Evolutionary conservation across 352 stramenopile species (phyloP).

Genomic region (Thraustotheca clavata): DNA sequence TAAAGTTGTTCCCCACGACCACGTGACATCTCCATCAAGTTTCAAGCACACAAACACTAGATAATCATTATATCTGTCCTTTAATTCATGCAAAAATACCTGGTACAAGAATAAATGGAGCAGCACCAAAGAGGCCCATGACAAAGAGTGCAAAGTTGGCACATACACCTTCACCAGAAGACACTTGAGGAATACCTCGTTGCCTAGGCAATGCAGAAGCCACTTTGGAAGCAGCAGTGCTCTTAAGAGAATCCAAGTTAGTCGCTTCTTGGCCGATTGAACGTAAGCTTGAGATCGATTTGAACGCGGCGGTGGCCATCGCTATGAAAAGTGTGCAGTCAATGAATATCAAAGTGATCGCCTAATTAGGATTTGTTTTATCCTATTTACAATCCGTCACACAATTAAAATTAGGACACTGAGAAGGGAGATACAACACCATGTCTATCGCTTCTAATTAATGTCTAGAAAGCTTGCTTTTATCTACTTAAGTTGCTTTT

Average conservation of each 20-base stretch:
- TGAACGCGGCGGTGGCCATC: background rate
- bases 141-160: slow-evolving; percentile 1
- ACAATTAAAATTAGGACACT: too few species aligned
- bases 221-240: background rate
- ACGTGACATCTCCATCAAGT: background rate
- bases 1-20: slow-evolving; percentile 7
- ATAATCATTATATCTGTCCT: background rate
- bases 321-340: background rate
- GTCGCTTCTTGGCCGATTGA: background rate
- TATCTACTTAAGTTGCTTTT: too few species aligned
- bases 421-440: too few species aligned
- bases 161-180: background rate
- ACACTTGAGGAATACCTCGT: slow-evolving; percentile 5
- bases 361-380: background rate
- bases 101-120: background rate
- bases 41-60: slow-evolving; percentile 23
- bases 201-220: background rate
- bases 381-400: too few species aligned
- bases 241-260: background rate
- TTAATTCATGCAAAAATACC: background rate
- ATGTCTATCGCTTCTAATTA: too few species aligned
- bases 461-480: too few species aligned
- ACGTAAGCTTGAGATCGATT: background rate
- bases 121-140: background rate
- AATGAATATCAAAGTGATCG: background rate